Base-by-base conservation (phyloP, 2,329 filamentous ascomycete species). In the Raffaelea ambrosiae region DNA sequence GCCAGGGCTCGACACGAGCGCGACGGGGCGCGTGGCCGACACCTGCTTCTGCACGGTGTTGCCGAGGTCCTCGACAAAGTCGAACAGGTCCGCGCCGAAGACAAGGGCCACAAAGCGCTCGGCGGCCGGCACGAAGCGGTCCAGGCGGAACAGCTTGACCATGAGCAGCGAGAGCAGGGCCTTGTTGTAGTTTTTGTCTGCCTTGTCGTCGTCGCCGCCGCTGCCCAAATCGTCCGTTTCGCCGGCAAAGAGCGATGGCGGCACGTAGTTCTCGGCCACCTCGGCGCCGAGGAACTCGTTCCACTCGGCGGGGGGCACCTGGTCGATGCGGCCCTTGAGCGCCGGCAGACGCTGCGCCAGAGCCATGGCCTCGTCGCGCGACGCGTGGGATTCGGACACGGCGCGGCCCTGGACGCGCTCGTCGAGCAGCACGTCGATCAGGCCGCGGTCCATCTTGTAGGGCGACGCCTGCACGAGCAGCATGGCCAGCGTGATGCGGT, bases 401-500 rank as follows among this genome's bases (percentile, higher is more conserved):
- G 96, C 91, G 39, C 78, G 77, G 50, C 86, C 88, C 53, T 84
- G 76, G 33, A 94, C 69, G 44, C 79, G 79, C 44, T 84, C 78
- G 59, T 95, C 90, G 4, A 98, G 76, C 39, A 98, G 83, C 29
- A 81, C 74, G 59, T 98, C 94, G 54, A 98, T 85, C 51, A 95
- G 73, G 13, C 76, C 74, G 72, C 90, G 93, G 64, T 98, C 88
- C 86, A 97, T 95, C 58, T 87, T 81, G 70, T 91, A 95, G 0
- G 93, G 93, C n/a, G 91, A 86, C 5, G 91, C 93, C 66, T 97
- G 93, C 7, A 90, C 89, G 40, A 98, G 81, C 45, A 98, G 80
- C 78, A 98, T 91, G 26, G 90, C 94, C 43, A 98, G 77, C 0
- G 91, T 95, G 55, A 98, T 85, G 42, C 88, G 84, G 61, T 98